Evolutionary conservation across 2,329 filamentous ascomycete genomes (phyloP).

Genomic region (Polytolypa hystricis): DNA sequence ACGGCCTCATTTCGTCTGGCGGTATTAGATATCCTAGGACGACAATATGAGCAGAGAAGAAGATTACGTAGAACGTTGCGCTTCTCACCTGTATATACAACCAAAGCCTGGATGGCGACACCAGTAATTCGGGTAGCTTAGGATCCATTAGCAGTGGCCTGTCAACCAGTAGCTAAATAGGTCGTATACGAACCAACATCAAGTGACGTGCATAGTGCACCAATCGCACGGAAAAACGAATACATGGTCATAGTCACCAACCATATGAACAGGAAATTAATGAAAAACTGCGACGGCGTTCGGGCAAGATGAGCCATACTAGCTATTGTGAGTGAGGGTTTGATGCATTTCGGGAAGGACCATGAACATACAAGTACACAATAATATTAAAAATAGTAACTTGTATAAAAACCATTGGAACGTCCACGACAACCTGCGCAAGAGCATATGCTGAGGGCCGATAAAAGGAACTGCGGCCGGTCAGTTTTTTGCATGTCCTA

Average conservation of each 20-base stretch:
- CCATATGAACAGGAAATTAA: conserved; percentile 46
- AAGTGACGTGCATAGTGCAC: conserved; percentile 38
- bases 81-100: conserved; percentile 45
- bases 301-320: conserved; percentile 45
- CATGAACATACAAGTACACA: conserved; percentile 42
- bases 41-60: conserved; percentile 5
- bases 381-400: conserved; percentile 49
- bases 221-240: conserved; percentile 41
- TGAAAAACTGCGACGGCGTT: conserved; percentile 52
- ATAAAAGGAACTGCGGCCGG: conserved; percentile 45
- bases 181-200: conserved; percentile 31
- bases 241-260: conserved; percentile 45
- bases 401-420: conserved; percentile 48
- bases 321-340: background rate
- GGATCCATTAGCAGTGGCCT: background rate
- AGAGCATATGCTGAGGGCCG: conserved; percentile 50
- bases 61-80: background rate
- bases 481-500: background rate
- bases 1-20: conserved; percentile 51
- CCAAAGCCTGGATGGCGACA: conserved; percentile 38
- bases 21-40: conserved; percentile 50
- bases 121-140: conserved; percentile 39
- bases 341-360: conserved; percentile 5
- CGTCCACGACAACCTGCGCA: conserved; percentile 46
- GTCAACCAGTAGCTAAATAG: background rate